Evolutionary conservation across 768 basidiomycete species (phyloP), one percentile per base, ranked within the genome.

Genomic region (Sarcodon sp.): DNA sequence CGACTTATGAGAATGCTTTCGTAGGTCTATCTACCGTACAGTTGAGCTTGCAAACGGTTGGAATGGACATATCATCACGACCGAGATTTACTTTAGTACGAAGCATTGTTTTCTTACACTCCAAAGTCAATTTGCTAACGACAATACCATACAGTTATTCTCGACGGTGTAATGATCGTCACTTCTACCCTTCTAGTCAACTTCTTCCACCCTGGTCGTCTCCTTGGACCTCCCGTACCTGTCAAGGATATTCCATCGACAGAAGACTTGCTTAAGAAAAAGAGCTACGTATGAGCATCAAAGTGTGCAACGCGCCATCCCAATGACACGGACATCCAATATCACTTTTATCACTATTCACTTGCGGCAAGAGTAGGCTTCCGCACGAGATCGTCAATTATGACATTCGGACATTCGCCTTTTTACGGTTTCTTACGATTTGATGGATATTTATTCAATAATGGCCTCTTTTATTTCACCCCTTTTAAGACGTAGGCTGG

Each of bases 21-120:
- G 21, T 48, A 77, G 73, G 33, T 64, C 71, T 16, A 57, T 78
- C 2, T 79, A 79, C 55, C 71, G 76, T 47, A 71, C 68, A 3
- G 64, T 74, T 49, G 75, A 77, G 59, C 64, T 79, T 0, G 52
- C 64, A 8, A 69, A 72, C 48, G 73, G 76, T 0, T 79, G 75
- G 75, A 57, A 54, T 21, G 76, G 77, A 7, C 58, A 63, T 13
- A 65, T 79, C 47, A 76, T 76, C 46, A 55, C 59, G 1, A 75
- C 71, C 0, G 59, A 80, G 54, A 46, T 70, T 4, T 67, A 66
- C 45, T 75, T 76, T 62, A 69, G 70, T 65, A 43, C n/a, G 65
- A 59, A 3, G 44, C 38, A 31, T 44, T 6, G 3, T n/a, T 46
- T 27, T 27, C 4, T 13, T 38, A 38, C 37, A 4, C 5, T 2